A percentile compares a stretch with the other conserved stretches of the same genome.
Conservation (phyloP, 352 stramenopile species). For the Elongisporangium anandrum region DNA sequence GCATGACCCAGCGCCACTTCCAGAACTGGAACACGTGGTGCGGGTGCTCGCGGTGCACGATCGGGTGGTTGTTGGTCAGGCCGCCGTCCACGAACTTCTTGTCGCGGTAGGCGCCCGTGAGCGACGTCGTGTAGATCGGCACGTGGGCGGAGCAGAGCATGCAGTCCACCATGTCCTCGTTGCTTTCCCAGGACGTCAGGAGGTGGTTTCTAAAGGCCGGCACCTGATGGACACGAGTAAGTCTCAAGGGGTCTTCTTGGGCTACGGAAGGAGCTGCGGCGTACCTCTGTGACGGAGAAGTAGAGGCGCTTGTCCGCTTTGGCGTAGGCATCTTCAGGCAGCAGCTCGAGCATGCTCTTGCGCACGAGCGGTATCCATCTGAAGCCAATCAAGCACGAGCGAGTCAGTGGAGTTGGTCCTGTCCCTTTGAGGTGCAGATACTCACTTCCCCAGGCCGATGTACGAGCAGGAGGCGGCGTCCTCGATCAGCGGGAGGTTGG, state of each 20-base stretch:
- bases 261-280: not conserved
- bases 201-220: constrained; percentile 65
- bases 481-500: constrained; percentile 73
- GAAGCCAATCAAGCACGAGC: not conserved
- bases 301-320: constrained; percentile 63
- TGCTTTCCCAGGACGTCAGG: constrained; percentile 62
- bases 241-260: no score
- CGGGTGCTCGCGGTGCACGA: constrained; percentile 43
- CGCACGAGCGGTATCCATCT: constrained; percentile 79
- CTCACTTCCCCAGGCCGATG: constrained; percentile 55
- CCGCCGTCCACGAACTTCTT: constrained; percentile 73
- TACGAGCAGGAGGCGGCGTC: constrained; percentile 49
- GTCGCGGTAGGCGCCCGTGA: constrained; percentile 57
- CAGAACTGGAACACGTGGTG: constrained; percentile 83
- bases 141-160: constrained; percentile 77
- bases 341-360: constrained; percentile 51
- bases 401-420: no score
- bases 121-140: constrained; percentile 66
- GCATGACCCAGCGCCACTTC: constrained; percentile 77
- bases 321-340: constrained; percentile 62
- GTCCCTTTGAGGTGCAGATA: not conserved
- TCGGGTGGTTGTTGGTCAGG: constrained; percentile 65
- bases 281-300: constrained; percentile 68
- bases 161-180: constrained; percentile 80
- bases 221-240: constrained; percentile 12